Evolutionary conservation across 2,329 filamentous ascomycete genomes (phyloP).

Genomic region (Gremmenia infestans): DNA sequence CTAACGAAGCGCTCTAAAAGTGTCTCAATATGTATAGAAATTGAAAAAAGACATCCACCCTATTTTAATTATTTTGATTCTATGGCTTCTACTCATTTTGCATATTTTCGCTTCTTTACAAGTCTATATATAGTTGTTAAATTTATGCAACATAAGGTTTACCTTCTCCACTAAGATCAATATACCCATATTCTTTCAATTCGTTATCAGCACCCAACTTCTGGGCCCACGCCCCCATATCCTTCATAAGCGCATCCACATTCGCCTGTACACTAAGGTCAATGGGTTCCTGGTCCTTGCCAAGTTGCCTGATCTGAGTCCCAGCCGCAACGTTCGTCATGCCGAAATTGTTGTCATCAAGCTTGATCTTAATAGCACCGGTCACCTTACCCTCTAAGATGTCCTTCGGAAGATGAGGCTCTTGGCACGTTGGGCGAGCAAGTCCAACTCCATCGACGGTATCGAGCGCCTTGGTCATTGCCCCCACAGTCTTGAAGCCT

Average conservation of each 20-base stretch:
- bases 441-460: slow-evolving; percentile 46
- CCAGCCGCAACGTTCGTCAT: slow-evolving; percentile 20
- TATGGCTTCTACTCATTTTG: no score
- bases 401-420: slow-evolving; percentile 37
- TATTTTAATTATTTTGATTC: no score
- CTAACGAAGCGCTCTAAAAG: no score
- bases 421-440: slow-evolving; percentile 41
- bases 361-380: slow-evolving; percentile 42
- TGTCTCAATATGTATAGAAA: no score
- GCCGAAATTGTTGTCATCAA: slow-evolving; percentile 49
- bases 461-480: slow-evolving; percentile 45
- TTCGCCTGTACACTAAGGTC: slow-evolving; percentile 46
- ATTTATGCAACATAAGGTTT: slow-evolving; percentile 15
- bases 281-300: slow-evolving; percentile 48
- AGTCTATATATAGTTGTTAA: no score
- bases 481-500: slow-evolving; percentile 52
- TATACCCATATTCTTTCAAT: slow-evolving; percentile 38
- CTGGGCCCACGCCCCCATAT: slow-evolving; percentile 40
- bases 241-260: slow-evolving; percentile 42
- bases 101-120: no score
- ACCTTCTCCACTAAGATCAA: slow-evolving; percentile 32
- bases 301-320: slow-evolving; percentile 37
- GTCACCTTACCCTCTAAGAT: slow-evolving; percentile 40
- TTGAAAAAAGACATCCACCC: no score
- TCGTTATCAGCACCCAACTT: slow-evolving; percentile 36